A percentile compares a stretch with the other conserved stretches of the same genome.
These are phyloP conservation scores for Aspergillus novofumigatus DNA, from an alignment of 2,329 filamentous ascomycete species.

Conservation along the genomic window DNA sequence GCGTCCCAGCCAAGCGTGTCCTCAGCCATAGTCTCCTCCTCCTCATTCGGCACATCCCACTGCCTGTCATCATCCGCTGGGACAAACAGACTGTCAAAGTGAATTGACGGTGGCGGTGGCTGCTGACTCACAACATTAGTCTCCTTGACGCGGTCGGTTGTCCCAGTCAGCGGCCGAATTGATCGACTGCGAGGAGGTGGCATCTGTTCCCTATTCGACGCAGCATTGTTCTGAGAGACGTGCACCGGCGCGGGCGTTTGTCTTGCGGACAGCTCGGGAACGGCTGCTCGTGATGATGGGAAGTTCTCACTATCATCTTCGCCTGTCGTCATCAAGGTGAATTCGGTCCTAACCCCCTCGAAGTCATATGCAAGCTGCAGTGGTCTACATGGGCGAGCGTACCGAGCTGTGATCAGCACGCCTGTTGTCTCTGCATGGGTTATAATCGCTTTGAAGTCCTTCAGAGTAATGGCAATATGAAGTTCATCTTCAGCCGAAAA, in stretches of 20 bases:
- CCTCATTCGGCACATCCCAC: constrained; percentile 58
- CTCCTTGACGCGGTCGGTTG: constrained; percentile 20
- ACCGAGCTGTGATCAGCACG: constrained; percentile 52
- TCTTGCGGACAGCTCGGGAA: constrained; percentile 38
- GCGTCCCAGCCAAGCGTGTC: constrained; percentile 62
- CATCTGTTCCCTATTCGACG: constrained; percentile 21
- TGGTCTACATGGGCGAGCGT: constrained; percentile 57
- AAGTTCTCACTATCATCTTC: constrained; percentile 42
- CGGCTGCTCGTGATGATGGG: constrained; percentile 40
- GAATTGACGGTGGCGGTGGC: constrained; percentile 36
- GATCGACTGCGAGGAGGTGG: constrained; percentile 29
- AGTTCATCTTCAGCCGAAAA: constrained; percentile 56
- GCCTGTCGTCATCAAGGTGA: constrained; percentile 63
- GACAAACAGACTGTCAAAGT: constrained; percentile 58
- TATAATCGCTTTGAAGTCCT: constrained; percentile 63
- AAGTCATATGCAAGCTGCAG: constrained; percentile 58
- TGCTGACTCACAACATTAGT: constrained; percentile 21
- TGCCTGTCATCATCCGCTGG: constrained; percentile 56
- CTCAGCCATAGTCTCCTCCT: constrained; percentile 52
- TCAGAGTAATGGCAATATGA: constrained; percentile 61
- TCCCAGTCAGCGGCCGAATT: constrained; percentile 31
- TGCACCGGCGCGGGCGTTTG: constrained; percentile 32
- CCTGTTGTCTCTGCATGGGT: constrained; percentile 58
- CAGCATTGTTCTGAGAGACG: constrained; percentile 12
- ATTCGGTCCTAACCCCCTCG: constrained; percentile 55